Conservation (phyloP, 225 moss, liverwort and hornwort species). For the Ulota crispa region DNA sequence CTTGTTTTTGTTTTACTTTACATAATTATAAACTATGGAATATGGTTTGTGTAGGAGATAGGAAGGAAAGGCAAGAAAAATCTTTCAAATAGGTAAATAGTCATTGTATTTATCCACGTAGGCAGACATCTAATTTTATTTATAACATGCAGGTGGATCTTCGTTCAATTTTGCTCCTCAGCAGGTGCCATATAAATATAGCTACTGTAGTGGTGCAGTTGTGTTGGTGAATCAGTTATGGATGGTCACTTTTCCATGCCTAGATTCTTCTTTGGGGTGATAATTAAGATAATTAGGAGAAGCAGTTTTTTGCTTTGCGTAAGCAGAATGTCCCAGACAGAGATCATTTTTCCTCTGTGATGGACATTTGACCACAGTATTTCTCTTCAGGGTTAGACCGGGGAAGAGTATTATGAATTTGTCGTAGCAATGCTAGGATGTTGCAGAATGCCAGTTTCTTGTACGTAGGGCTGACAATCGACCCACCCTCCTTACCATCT, state of each 20-base stretch:
- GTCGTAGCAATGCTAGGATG: slow-evolving; percentile 16
- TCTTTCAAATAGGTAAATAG: not conserved
- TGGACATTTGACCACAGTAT: not conserved
- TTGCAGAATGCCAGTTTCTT: slow-evolving; percentile 11
- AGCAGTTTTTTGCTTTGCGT: slow-evolving; percentile 15
- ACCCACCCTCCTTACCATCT: slow-evolving; percentile 3
- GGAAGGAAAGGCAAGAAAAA: not conserved
- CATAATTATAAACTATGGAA: rapidly evolving
- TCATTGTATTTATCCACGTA: rapidly evolving
- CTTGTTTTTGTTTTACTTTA: not conserved
- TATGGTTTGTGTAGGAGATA: not conserved
- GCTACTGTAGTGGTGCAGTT: slow-evolving; percentile 11
- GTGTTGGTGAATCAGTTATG: slow-evolving; percentile 24
- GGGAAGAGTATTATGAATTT: slow-evolving; percentile 19
- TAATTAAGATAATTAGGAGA: not conserved
- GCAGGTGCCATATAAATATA: slow-evolving; percentile 1
- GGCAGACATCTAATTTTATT: not conserved
- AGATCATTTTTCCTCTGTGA: not conserved
- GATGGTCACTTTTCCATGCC: slow-evolving; percentile 2
- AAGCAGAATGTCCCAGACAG: not conserved
- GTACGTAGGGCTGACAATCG: not conserved
- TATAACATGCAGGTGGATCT: slow-evolving; percentile 13
- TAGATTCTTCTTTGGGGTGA: slow-evolving; percentile 14
- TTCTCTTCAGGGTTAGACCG: not conserved
- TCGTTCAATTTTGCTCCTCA: not conserved